Evolutionary conservation across 2,329 filamentous ascomycete species (phyloP).

Genomic region (Microsporum canis): DNA sequence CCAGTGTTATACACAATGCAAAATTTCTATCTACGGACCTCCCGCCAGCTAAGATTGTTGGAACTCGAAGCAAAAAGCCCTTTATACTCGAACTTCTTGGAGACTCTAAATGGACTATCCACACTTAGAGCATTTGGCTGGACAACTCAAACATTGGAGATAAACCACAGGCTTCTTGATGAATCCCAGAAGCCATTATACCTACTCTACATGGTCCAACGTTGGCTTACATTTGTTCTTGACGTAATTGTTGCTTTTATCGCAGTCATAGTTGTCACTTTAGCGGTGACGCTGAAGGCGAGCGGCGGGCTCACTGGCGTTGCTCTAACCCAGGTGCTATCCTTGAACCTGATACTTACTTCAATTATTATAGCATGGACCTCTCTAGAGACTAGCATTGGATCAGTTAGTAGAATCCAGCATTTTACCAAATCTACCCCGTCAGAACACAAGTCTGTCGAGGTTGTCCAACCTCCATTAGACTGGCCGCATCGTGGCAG

Average conservation of each 20-base stretch:
- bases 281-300: constrained; percentile 38
- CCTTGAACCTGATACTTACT: constrained; percentile 42
- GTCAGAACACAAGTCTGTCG: constrained; percentile 28
- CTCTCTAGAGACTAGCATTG: constrained; percentile 44
- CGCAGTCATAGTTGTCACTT: constrained; percentile 38
- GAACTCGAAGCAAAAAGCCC: constrained; percentile 36
- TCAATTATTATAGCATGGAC: constrained; percentile 44
- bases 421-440: constrained; percentile 34
- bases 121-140: constrained; percentile 13
- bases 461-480: constrained; percentile 25
- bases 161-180: constrained; percentile 41
- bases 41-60: constrained; percentile 33
- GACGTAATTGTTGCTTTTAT: constrained; percentile 41
- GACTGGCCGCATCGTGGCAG: constrained; percentile 28
- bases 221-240: constrained; percentile 42
- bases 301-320: constrained; percentile 42
- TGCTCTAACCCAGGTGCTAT: constrained; percentile 26
- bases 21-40: constrained; percentile 34
- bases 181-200: constrained; percentile 47
- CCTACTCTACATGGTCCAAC: constrained; percentile 45
- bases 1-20: constrained; percentile 24
- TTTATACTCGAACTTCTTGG: constrained; percentile 29
- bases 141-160: constrained; percentile 13
- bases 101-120: constrained; percentile 17
- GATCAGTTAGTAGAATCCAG: constrained; percentile 44